Percentiles rank a stretch among this genome's conserved stretches.
Conservation (phyloP, 495 filamentous ascomycete genomes). For the Penicillium dipodomyicola region DNA sequence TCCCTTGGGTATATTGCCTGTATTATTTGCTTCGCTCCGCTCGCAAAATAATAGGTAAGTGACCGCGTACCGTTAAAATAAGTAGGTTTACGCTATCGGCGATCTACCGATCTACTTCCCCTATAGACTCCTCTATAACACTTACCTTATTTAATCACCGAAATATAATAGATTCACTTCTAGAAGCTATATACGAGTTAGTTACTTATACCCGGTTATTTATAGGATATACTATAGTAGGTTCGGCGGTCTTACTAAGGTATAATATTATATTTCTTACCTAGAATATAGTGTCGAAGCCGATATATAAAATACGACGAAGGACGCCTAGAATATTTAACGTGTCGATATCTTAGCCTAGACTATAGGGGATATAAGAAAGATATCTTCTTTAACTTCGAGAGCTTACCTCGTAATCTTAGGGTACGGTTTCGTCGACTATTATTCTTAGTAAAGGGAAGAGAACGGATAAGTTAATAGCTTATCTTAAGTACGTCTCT, state of each 20-base stretch:
- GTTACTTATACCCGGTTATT: constrained; percentile 17
- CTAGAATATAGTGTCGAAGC: constrained; percentile 20
- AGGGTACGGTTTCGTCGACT: constrained; percentile 28
- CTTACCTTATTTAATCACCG: constrained; percentile 1
- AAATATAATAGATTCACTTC: neutral
- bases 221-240: constrained; percentile 21
- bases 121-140: constrained; percentile 5
- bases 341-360: constrained; percentile 20
- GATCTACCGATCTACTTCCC: constrained; percentile 9
- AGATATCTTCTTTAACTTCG: constrained; percentile 24
- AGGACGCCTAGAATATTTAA: constrained; percentile 24
- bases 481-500: constrained; percentile 19
- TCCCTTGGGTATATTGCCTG: no score
- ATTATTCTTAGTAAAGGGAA: constrained; percentile 24
- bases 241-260: neutral
- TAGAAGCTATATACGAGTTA: constrained; percentile 4
- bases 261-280: neutral
- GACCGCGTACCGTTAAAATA: constrained; percentile 10
- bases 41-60: constrained; percentile 10
- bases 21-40: no score
- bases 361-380: constrained; percentile 26
- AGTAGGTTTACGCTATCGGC: constrained; percentile 22
- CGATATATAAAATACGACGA: constrained; percentile 33
- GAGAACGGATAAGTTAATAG: constrained; percentile 26
- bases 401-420: constrained; percentile 11